phyloP scores from a whole-genome alignment of 495 filamentous ascomycete species.

The Hypomontagnella monticulosa region DNA sequence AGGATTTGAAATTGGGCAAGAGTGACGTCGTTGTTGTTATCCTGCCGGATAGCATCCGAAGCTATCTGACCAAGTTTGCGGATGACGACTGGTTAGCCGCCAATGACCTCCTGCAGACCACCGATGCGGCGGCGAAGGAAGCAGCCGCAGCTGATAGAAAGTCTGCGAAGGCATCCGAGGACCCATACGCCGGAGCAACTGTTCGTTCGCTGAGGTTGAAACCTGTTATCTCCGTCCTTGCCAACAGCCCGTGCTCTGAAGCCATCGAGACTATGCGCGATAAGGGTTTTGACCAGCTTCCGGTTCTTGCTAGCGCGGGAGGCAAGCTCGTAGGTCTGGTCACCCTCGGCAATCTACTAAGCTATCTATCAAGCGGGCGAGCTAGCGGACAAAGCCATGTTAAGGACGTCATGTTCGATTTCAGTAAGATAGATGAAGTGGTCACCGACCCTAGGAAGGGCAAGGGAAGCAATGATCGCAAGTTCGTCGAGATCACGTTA shows the following conservation, averaged over 20 bases:
- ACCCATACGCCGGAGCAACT: conserved; percentile 76
- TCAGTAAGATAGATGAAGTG: conserved; percentile 82
- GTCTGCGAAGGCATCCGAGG: conserved; percentile 56
- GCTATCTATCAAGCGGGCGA: conserved; percentile 83
- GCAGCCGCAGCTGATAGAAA: conserved; percentile 59
- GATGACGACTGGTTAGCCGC: conserved; percentile 98
- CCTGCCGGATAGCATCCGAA: conserved; percentile 93
- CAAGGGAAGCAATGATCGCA: conserved; percentile 59
- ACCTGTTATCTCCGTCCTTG: conserved; percentile 84
- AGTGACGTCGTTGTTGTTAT: conserved; percentile 89
- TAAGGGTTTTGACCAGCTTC: conserved; percentile 94
- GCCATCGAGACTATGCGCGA: conserved; percentile 98
- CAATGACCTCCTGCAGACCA: conserved; percentile 80
- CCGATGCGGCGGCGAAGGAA: conserved; percentile 35
- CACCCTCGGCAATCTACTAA: conserved; percentile 93
- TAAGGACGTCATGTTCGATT: conserved; percentile 95
- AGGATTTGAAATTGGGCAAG: conserved; percentile 76
- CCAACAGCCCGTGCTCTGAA: conserved; percentile 73
- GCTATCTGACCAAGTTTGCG: conserved; percentile 98
- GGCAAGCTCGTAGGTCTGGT: conserved; percentile 86
- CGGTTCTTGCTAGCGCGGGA: conserved; percentile 76
- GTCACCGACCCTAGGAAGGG: conserved; percentile 82
- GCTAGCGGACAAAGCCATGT: conserved; percentile 77
- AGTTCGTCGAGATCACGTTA: conserved; percentile 92
- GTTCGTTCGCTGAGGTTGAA: conserved; percentile 85